Base-by-base conservation (phyloP, 208 protist genomes). In the Phytomonas serpens region DNA sequence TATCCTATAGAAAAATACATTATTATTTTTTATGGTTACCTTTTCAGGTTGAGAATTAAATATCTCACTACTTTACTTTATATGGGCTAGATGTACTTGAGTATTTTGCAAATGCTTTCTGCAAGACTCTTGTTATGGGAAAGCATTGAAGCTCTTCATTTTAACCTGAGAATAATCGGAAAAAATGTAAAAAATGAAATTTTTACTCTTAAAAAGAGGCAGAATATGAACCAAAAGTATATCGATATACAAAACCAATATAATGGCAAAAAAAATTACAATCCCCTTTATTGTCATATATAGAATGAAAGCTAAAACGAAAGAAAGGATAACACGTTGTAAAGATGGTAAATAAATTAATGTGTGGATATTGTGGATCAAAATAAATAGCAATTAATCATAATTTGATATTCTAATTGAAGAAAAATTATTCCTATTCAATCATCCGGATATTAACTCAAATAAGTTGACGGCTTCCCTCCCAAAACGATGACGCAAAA, bases 181-280 rank as follows among this genome's bases (percentile, higher is more conserved):
- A 61, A 51, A 33, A 23, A 72, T 68, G 4, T 57, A 72, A 27
- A 72, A 33, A 68, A 29, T 69, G 67, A 5, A 68, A 68, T 5
- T 37, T 63, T 63, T 63, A 63, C 61, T 63, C 5, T 47, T 9
- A 30, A 5, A 62, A 68, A 68, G 40, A 68, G 40, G 4, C 67
- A 34, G 29, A 29, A 62, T 6, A 68, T 6, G 67, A 62, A 36
- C 27, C 5, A 27, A 68, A 68, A 68, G 31, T 68, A 68, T 29
- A 16, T 69, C 10, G 37, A n/a, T 31, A 73, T 42, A 69, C 23
- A 52, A 68, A 73, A 29, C 23, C 19, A 16, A 42, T 57, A 64
- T 36, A 30, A 63, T 19, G 30, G 19, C 33, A 31, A 71, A 36
- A 71, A 57, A 61, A 63, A 29, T 40, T 32, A 29, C 66, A 37